phyloP scores from a whole-genome alignment of 1,139 yeast genomes.

The Zygoascus meyerae region DNA sequence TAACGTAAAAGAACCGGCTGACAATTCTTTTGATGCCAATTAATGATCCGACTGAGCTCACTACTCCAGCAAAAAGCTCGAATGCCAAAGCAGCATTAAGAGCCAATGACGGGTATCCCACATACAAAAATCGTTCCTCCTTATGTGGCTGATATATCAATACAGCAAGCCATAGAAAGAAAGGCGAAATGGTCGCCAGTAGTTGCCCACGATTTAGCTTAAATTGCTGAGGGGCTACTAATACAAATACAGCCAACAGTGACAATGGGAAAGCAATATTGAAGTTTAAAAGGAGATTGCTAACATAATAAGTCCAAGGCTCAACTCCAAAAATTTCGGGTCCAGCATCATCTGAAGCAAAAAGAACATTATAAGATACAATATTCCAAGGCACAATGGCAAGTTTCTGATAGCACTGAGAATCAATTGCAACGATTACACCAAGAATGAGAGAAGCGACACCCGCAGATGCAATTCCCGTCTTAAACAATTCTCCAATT shows the following conservation, averaged over 20 bases:
- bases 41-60: conserved; percentile 9
- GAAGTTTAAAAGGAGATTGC: conserved; percentile 70
- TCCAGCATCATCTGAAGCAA: conserved; percentile 60
- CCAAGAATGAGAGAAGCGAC: conserved; percentile 22
- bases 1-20: conserved; percentile 5
- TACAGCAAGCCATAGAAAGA: conserved; percentile 59
- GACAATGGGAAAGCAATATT: conserved; percentile 51
- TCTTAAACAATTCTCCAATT: background rate
- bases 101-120: conserved; percentile 66
- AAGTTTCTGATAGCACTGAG: conserved; percentile 55
- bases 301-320: conserved; percentile 67
- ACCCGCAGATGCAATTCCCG: conserved; percentile 6
- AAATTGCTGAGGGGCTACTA: conserved; percentile 11
- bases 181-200: conserved; percentile 33
- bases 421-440: conserved; percentile 48
- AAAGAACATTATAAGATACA: conserved; percentile 73
- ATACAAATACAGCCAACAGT: conserved; percentile 34
- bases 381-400: conserved; percentile 72
- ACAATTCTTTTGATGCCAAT: conserved; percentile 1
- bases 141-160: conserved; percentile 81
- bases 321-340: conserved; percentile 91
- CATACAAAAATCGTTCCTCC: conserved; percentile 87
- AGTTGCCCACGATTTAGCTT: conserved; percentile 7
- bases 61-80: conserved; percentile 28
- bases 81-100: conserved; percentile 56